Percentiles rank a stretch among this genome's conserved stretches.
These are phyloP conservation scores for Suillus subalutaceus DNA, from an alignment of 768 basidiomycete species.

Conservation along the genomic window DNA sequence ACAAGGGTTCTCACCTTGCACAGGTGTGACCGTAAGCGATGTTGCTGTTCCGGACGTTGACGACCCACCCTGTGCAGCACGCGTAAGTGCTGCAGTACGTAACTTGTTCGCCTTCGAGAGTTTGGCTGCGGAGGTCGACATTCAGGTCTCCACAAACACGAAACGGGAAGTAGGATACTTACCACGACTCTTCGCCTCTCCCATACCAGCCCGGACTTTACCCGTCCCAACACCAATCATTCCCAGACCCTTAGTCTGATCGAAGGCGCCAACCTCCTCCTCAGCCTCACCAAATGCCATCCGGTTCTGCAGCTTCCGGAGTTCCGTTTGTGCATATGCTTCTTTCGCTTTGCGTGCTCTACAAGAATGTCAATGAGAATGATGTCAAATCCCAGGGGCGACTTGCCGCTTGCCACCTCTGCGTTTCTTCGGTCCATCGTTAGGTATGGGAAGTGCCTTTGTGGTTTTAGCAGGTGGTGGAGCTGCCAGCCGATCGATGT, in stretches of 20 bases:
- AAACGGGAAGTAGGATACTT: slow-evolving; percentile 26
- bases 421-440: slow-evolving; percentile 94
- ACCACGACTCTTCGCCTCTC: slow-evolving; percentile 93
- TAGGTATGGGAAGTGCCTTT: slow-evolving; percentile 92
- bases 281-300: slow-evolving; percentile 96
- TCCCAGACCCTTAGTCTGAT: slow-evolving; percentile 96
- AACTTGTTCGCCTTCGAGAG: slow-evolving; percentile 93
- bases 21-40: slow-evolving; percentile 91
- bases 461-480: slow-evolving; percentile 93
- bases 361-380: slow-evolving; percentile 7
- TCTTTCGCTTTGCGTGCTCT: slow-evolving; percentile 99
- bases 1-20: slow-evolving; percentile 67
- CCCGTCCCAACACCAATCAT: slow-evolving; percentile 92
- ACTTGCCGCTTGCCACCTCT: slow-evolving; percentile 91
- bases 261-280: slow-evolving; percentile 94
- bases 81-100: slow-evolving; percentile 80
- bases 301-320: slow-evolving; percentile 95
- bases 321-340: slow-evolving; percentile 94
- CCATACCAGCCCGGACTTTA: slow-evolving; percentile 84
- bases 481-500: slow-evolving; percentile 87
- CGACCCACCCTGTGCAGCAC: slow-evolving; percentile 62
- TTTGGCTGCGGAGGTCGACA: slow-evolving; percentile 63
- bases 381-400: not conserved
- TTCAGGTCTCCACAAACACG: not conserved
- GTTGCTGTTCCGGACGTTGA: slow-evolving; percentile 83